Evolutionary conservation across 306 rosid species (phyloP).

Genomic region (Castanea crenata): DNA sequence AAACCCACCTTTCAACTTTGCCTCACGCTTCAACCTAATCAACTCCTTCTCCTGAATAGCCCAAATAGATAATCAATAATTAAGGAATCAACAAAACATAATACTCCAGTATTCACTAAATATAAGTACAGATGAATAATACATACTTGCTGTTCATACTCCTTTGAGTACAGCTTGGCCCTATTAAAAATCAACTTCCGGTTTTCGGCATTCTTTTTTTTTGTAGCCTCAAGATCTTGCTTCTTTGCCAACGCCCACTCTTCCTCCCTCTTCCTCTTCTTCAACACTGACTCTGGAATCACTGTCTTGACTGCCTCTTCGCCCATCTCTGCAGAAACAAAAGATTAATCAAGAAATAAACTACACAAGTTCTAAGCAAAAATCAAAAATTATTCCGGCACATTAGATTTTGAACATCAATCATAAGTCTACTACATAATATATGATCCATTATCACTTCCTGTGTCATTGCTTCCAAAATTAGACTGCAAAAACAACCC

Average conservation of each 20-base stretch:
- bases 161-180: conserved; percentile 62
- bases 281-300: conserved; percentile 78
- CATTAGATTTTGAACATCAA: too few relatives aligned
- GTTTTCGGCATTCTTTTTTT: conserved; percentile 61
- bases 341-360: background rate
- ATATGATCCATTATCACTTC: too few relatives aligned
- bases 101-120: background rate
- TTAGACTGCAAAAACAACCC: too few relatives aligned
- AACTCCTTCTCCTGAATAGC: too few relatives aligned
- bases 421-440: too few relatives aligned
- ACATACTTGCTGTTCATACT: conserved; percentile 61
- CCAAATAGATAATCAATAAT: background rate
- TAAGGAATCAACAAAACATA: too few relatives aligned
- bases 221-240: conserved; percentile 12
- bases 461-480: too few relatives aligned
- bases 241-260: too few relatives aligned
- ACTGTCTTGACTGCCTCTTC: conserved; percentile 48
- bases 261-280: conserved; percentile 40
- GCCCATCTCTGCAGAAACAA: conserved; percentile 47
- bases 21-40: too few relatives aligned
- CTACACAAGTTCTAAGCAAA: background rate
- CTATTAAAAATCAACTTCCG: conserved; percentile 67
- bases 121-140: background rate
- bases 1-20: conserved; percentile 83
- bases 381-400: background rate